Base-by-base conservation (phyloP, 108 stramenopile genomes). In the Nannochloropsis salina region DNA sequence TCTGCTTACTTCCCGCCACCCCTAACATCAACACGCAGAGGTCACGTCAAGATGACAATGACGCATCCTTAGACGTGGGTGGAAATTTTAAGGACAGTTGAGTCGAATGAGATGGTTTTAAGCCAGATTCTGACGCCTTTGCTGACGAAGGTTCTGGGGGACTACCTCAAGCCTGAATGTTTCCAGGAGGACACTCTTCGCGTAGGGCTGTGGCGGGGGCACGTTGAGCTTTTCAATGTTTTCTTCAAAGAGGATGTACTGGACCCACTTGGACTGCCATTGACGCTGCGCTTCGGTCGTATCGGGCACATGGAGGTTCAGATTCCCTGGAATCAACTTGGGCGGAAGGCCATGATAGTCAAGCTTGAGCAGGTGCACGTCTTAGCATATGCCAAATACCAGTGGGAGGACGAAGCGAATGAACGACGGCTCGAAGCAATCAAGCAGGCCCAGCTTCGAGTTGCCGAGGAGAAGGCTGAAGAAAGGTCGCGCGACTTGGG, bases 291-390 rank as follows among this genome's bases (percentile, higher is more conserved):
- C 15, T 8, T 74, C 61, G 61, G 20, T 4, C 61, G 61, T n/a
- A 74, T 84, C 10, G 84, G 84, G 2, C n/a, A 43, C 15, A 5
- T 84, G 22, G 84, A 84, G 84, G 9, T 84, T n/a, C n/a, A 45
- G 18, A 51, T 84, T 8, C 84, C 84, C 20, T 84, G 84, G 84
- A 51, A 45, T 10, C 31, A 21, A 9, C 43, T 84, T 0, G 84
- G 84, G 4, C 11, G 40, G 4, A 84, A 84, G 47, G 45, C 84
- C 9, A 8, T 84, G n/a, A 21, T 61, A 40, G 47, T 84, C 9
- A 51, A 51, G 9, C 22, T 84, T 10, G 84, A 84, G 40, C 18
- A 41, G 21, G 43, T 84, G 9, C 45, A 84, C 47, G n/a, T 84
- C 45, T 9, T 84, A 3, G 47, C 43, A 42, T 84, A 45, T 42